phyloP scores from a whole-genome alignment of 306 rosid species.

The Carpinus fangiana region DNA sequence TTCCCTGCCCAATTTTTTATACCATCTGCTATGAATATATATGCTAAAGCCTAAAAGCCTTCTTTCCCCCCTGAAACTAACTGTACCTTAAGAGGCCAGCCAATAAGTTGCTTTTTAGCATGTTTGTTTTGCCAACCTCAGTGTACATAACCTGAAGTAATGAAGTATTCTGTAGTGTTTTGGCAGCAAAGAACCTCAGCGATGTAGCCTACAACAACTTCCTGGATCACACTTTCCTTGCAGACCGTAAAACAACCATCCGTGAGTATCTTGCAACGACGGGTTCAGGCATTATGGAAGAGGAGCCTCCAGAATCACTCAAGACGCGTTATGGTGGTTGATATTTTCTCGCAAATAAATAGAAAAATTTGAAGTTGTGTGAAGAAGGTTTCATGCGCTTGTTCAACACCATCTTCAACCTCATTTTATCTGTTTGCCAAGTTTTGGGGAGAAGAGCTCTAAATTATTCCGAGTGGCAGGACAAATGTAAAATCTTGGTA shows the following conservation, averaged over 20 bases:
- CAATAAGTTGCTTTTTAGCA: neutral
- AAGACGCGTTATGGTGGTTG: constrained; percentile 84
- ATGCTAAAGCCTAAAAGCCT: neutral
- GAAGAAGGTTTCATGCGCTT: neutral
- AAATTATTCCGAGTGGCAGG: neutral
- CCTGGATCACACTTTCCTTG: constrained; percentile 88
- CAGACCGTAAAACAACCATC: constrained; percentile 85
- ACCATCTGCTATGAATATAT: neutral
- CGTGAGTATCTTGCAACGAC: constrained; percentile 64
- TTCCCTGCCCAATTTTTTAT: neutral
- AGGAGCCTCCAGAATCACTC: constrained; percentile 89
- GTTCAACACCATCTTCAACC: neutral
- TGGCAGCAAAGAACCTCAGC: constrained; percentile 81
- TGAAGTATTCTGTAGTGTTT: constrained; percentile 52
- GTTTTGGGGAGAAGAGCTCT: neutral
- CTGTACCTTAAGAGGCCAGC: too few species aligned
- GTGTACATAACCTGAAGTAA: constrained; percentile 16
- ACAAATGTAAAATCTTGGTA: neutral
- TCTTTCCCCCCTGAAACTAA: too few species aligned
- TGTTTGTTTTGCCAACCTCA: constrained; percentile 16
- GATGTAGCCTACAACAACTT: constrained; percentile 68
- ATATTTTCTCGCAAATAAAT: constrained; percentile 1
- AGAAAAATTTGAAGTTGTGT: neutral
- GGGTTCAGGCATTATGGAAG: constrained; percentile 92
- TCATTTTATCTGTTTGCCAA: neutral